Percentiles rank a stretch among this genome's conserved stretches.
These are phyloP conservation scores for Penicillium herquei DNA, from an alignment of 495 filamentous ascomycete genomes.

Conservation along the genomic window DNA sequence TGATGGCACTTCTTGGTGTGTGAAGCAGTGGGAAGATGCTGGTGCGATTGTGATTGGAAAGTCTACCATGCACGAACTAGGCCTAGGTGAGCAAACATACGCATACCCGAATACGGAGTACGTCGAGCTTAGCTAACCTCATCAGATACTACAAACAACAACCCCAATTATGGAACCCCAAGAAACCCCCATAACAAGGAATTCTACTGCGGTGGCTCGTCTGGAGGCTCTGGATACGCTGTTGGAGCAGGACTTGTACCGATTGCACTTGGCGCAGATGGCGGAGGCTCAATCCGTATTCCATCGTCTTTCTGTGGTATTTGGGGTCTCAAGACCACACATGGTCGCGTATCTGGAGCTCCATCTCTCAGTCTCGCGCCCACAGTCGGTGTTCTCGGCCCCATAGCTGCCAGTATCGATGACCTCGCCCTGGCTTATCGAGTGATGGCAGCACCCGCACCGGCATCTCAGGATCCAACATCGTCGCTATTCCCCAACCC, in stretches of 20 bases:
- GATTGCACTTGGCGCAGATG: conserved; percentile 80
- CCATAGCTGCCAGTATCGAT: conserved; percentile 71
- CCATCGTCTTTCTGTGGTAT: conserved; percentile 81
- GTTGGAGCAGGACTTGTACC: conserved; percentile 75
- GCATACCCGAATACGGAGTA: not conserved
- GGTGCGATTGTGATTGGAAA: conserved; percentile 85
- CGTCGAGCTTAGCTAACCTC: not conserved
- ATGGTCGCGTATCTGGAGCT: conserved; percentile 66
- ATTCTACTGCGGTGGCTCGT: conserved; percentile 89
- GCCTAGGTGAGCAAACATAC: conserved; percentile 51
- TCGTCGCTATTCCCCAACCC: conserved; percentile 53
- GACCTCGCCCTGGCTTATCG: conserved; percentile 85
- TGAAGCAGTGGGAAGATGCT: conserved; percentile 69
- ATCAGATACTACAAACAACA: conserved; percentile 78
- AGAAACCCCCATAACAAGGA: conserved; percentile 74
- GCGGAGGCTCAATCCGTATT: conserved; percentile 82
- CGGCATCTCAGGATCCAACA: conserved; percentile 42
- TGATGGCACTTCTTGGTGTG: conserved; percentile 66
- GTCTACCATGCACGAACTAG: conserved; percentile 89
- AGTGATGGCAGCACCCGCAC: conserved; percentile 70
- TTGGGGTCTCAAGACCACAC: conserved; percentile 83
- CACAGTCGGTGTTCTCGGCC: conserved; percentile 68
- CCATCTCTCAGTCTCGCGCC: conserved; percentile 62
- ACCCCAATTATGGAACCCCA: conserved; percentile 76
- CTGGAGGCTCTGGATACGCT: conserved; percentile 78